A percentile compares a stretch with the other conserved stretches of the same genome.
Evolutionary conservation across 352 stramenopile genomes (phyloP).

Genomic region (Aphanomyces euteiches): DNA sequence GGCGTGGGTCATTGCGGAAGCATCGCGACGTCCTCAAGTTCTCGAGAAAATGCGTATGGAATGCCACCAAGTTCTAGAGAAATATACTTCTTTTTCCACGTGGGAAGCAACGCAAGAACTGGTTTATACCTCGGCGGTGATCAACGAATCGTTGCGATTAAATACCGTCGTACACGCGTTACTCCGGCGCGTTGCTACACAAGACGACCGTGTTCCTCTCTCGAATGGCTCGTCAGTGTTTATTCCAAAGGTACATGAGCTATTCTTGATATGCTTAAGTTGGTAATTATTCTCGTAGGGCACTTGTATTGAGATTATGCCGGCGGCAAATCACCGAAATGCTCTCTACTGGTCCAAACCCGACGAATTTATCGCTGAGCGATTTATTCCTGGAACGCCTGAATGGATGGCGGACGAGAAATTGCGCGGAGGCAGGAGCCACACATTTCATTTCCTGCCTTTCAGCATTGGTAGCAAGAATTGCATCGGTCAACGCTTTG

Average conservation of each 20-base stretch:
- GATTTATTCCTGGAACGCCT: not conserved
- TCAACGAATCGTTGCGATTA: constrained; percentile 15
- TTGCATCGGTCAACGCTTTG: constrained; percentile 22
- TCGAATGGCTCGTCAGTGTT: constrained; percentile 11
- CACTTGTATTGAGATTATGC: not conserved
- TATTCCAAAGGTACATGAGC: constrained; percentile 23
- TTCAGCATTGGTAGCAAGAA: constrained; percentile 11
- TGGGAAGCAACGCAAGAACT: constrained; percentile 6
- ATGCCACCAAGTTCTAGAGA: not conserved
- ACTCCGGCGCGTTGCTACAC: not conserved
- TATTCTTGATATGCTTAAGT: no score
- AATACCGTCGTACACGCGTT: not conserved
- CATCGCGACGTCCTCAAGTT: not conserved
- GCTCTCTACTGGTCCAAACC: constrained; percentile 6
- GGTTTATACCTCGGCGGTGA: not conserved
- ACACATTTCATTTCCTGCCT: constrained; percentile 26
- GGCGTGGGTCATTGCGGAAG: not conserved
- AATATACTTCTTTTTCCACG: not conserved
- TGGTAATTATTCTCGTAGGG: no score
- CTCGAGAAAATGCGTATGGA: not conserved
- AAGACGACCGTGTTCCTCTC: not conserved
- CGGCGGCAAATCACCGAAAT: constrained; percentile 7
- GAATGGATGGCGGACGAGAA: not conserved
- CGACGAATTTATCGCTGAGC: not conserved
- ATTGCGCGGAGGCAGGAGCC: not conserved